Evolutionary conservation across 805 yeast genomes (phyloP), one percentile per base, ranked within the genome.

Genomic region (Wickerhamiella nectarea): DNA sequence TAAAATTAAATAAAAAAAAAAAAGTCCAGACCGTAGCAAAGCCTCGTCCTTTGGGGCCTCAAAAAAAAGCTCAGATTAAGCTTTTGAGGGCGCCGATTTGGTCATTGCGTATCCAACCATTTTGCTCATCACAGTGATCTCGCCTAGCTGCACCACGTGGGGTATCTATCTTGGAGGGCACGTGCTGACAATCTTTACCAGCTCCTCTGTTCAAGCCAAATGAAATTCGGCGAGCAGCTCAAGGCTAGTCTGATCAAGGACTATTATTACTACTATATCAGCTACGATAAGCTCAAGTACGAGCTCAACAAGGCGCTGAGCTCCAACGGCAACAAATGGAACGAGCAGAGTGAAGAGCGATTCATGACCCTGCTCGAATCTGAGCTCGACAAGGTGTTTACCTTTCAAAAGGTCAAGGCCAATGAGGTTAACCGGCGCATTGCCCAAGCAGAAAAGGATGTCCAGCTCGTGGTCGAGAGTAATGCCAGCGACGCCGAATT

Each of bases 161-260:
- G 31, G 31, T 28, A 28, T 4, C 28, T 9, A 8, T 9, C n/a
- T 25, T 4, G 25, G 9, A 6, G 25, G 31, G 36, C 43, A 40
- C 43, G 43, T 40, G 43, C 43, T 34, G 14, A 18, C 18, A 34
- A 34, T 39, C 33, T 12, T 35, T 7, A 9, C 39, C 10, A 24
- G 4, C n/a, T 8, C 6, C 11, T 8, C 14, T 28, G n/a, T 25
- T n/a, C 28, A n/a, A 28, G 31, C 31, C n/a, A n/a, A 6, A 91
- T 91, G 96, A 89, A 87, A 72, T 91, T 91, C 57, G 98, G 98
- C 25, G 95, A 87, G 62, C 94, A 85, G 56, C 72, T 89, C 54
- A 78, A 84, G 60, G 78, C 82, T 52, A 82, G 95, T 44, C 76
- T 89, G 50, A 87, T 87, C 62, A 80, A 83, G 62, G 91, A 85